Evolutionary conservation across 2,329 filamentous ascomycete species (phyloP), one percentile per base, ranked within the genome.

Genomic region (Exophiala phaeomuriformis): DNA sequence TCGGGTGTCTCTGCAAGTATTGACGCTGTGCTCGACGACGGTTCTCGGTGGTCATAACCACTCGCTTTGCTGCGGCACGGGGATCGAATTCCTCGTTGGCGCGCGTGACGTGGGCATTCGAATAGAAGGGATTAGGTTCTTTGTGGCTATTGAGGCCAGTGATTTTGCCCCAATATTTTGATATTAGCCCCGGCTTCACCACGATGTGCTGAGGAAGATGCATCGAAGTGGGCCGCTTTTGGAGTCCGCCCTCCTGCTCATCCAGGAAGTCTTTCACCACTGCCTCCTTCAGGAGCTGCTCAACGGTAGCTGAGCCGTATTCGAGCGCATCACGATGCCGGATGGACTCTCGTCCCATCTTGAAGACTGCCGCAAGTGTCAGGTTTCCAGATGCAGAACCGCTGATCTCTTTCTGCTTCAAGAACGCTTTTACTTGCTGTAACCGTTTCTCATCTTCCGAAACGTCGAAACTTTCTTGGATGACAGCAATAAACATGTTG

Each of bases 401-500:
- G 28, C 85, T 87, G 32, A 95, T 75, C 64, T 97, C 90, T 67
- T 91, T 94, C 62, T 90, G 84, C 66, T 95, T 88, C 42, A 98
- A 75, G 64, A 97, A 98, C 1, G 91, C 88, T 65, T 90, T 91
- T 56, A 98, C 90, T 71, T 98, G 94, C 67, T 97, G 89, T 57
- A 97, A 73, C 19, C 94, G 89, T 72, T 98, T 98, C 69, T 97
- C 90, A 67, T 98, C 94, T 68, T 98, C 93, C 2, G 90, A 95
- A 29, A 98, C 90, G 71, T 98, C 93, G 67, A 98, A 98, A 66
- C 95, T 98, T 67, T 98, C 93, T 69, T 98, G 93, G 61, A 98
- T 98, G 72, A 98, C 93, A 77, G 93, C 93, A 87, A 98, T 97
- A 76, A 98, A 98, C 93, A 98, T 98, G 67, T 97, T 98, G 74